phyloP scores from a whole-genome alignment of 2,329 filamentous ascomycete genomes.

The Venturia oleaginea region DNA sequence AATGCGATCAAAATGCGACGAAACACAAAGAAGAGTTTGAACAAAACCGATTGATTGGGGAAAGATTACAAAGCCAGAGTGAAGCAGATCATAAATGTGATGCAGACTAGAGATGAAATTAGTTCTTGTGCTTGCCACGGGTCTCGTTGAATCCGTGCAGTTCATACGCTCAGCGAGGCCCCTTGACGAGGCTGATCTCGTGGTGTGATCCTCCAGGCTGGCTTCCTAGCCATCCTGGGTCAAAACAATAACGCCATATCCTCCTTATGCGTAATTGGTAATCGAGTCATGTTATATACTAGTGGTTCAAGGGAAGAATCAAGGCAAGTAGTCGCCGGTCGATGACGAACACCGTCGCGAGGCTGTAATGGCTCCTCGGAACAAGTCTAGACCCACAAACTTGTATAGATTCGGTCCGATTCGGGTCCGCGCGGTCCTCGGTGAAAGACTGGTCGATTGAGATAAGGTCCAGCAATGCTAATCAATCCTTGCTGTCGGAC shows the following conservation, averaged over 20 bases:
- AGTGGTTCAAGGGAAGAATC: neutral
- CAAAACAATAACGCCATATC: neutral
- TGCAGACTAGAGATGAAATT: neutral
- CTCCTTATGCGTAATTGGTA: neutral
- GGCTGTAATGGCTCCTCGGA: neutral
- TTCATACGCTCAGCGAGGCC: neutral
- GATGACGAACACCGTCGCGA: neutral
- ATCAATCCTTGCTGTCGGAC: neutral
- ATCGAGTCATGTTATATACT: neutral
- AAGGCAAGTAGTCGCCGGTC: neutral
- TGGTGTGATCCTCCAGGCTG: neutral
- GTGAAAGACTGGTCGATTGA: neutral
- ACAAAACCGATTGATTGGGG: neutral
- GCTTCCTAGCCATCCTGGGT: neutral
- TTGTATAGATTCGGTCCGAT: neutral
- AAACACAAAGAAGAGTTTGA: neutral
- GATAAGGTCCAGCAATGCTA: neutral
- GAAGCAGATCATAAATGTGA: neutral
- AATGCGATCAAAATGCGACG: neutral
- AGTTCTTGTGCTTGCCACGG: neutral
- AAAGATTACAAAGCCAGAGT: neutral
- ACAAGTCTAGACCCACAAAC: neutral
- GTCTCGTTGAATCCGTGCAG: neutral
- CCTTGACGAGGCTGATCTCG: neutral
- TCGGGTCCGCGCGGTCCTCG: neutral